Evolutionary conservation across 805 yeast genomes (phyloP).

Genomic region (Ogataea pini): DNA sequence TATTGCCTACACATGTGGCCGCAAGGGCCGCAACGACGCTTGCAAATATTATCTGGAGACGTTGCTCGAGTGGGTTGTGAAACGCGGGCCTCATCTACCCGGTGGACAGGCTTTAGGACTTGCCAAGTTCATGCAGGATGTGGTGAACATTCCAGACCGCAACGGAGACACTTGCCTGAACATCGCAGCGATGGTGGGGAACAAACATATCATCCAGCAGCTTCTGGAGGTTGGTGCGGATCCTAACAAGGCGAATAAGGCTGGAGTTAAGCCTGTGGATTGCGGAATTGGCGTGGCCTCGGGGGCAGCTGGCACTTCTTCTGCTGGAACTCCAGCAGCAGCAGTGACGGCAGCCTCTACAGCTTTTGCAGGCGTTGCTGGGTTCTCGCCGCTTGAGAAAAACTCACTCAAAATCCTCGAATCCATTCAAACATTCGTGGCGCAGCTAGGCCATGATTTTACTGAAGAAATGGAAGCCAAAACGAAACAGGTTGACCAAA

Average conservation of each 20-base stretch:
- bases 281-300: slow-evolving; percentile 58
- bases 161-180: slow-evolving; percentile 96
- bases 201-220: slow-evolving; percentile 75
- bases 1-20: slow-evolving; percentile 76
- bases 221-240: slow-evolving; percentile 88
- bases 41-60: slow-evolving; percentile 72
- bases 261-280: slow-evolving; percentile 84
- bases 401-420: slow-evolving; percentile 45
- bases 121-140: slow-evolving; percentile 59
- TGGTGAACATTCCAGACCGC: slow-evolving; percentile 85
- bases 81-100: slow-evolving; percentile 47
- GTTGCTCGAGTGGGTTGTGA: slow-evolving; percentile 75
- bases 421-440: slow-evolving; percentile 52
- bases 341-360: background rate
- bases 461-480: slow-evolving; percentile 56
- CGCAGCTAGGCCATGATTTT: slow-evolving; percentile 58
- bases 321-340: background rate
- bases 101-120: slow-evolving; percentile 47
- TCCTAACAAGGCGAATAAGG: slow-evolving; percentile 72
- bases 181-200: slow-evolving; percentile 87
- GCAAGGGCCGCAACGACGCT: slow-evolving; percentile 71
- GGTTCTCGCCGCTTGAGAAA: slow-evolving; percentile 14
- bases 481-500: slow-evolving; percentile 49
- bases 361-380: background rate
- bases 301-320: too few relatives aligned